Conservation (phyloP, 73 alveolate genomes). For the Tetrahymena borealis region DNA sequence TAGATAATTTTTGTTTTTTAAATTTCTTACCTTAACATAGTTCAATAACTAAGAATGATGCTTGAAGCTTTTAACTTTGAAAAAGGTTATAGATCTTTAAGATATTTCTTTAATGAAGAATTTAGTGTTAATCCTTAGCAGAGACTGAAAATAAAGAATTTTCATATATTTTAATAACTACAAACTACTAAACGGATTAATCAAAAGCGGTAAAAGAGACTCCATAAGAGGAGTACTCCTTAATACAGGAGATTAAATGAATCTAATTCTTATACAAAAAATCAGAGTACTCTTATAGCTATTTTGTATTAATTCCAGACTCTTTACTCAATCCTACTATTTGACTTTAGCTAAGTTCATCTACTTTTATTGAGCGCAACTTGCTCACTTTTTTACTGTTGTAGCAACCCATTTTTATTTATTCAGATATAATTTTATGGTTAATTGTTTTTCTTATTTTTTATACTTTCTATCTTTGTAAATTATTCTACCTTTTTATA, state of each 20-base stretch:
- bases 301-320: neutral
- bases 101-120: neutral
- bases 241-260: neutral
- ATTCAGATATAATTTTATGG: neutral
- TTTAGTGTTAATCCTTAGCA: neutral
- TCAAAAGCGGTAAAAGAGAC: neutral
- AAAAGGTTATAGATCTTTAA: neutral
- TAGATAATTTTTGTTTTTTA: too few relatives aligned
- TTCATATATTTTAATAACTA: neutral
- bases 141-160: neutral
- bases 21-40: neutral
- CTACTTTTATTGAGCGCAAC: neutral
- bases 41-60: neutral
- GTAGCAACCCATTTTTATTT: neutral
- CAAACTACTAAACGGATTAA: neutral
- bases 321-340: neutral
- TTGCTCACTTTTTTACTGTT: neutral
- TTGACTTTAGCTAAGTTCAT: neutral
- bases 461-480: too few relatives aligned
- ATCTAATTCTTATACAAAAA: neutral
- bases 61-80: neutral
- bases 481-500: too few relatives aligned
- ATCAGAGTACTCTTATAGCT: neutral
- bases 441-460: too few relatives aligned
- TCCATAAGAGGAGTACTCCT: neutral